Evolutionary conservation across 371 early-diverging fungal species (phyloP).

Genomic region (Rhizopus delemar): DNA sequence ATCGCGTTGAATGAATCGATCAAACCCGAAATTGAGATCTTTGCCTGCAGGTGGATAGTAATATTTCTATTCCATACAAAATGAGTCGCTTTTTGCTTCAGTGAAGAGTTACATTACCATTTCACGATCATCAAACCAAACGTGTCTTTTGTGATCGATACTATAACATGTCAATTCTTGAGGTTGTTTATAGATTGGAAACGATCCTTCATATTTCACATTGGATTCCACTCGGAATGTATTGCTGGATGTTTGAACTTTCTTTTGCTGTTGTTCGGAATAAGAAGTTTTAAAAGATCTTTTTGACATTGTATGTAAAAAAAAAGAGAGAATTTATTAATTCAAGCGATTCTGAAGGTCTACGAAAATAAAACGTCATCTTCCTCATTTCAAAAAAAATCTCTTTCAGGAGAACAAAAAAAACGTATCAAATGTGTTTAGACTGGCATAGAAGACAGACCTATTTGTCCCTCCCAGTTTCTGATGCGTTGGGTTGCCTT

Average conservation of each 20-base stretch:
- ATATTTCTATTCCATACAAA: slow-evolving; percentile 58
- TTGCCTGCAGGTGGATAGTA: slow-evolving; percentile 59
- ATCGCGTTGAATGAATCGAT: slow-evolving; percentile 67
- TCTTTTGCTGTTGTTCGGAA: not conserved
- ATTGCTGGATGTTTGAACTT: not conserved
- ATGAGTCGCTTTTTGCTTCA: not conserved
- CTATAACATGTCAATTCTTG: slow-evolving; percentile 77
- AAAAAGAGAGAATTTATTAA: too few relatives aligned
- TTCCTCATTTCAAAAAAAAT: too few relatives aligned
- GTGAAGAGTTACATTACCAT: slow-evolving; percentile 45
- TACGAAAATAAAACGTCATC: too few relatives aligned
- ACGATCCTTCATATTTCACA: slow-evolving; percentile 52
- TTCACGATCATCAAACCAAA: slow-evolving; percentile 69
- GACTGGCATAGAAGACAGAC: too few relatives aligned
- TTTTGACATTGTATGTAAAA: slow-evolving; percentile 4
- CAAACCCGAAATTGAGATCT: slow-evolving; percentile 61
- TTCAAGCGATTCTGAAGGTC: too few relatives aligned
- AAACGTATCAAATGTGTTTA: too few relatives aligned
- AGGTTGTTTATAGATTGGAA: slow-evolving; percentile 69
- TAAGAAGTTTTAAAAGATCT: not conserved
- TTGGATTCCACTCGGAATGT: not conserved
- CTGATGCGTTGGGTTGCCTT: too few relatives aligned
- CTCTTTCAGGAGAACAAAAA: too few relatives aligned
- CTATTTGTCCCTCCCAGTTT: too few relatives aligned
- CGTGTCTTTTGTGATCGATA: slow-evolving; percentile 64